Evolutionary conservation across 129 eudicot species (phyloP), one percentile per base, ranked within the genome.

Genomic region (Scalesia atractyloides): DNA sequence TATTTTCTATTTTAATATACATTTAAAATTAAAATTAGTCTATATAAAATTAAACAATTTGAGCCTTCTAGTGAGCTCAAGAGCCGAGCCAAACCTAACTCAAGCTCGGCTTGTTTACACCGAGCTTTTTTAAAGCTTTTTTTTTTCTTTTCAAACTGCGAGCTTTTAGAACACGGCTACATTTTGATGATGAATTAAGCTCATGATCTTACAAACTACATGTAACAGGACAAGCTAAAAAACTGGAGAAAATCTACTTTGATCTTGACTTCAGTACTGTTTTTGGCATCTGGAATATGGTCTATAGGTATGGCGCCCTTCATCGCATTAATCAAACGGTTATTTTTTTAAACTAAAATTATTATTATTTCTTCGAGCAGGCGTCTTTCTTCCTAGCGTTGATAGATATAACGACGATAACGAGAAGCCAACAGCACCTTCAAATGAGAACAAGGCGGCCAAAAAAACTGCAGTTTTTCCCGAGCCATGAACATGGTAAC

Each of bases 181-280:
- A 30, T 30, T 30, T 65, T 50, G 26, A 49, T n/a, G 73, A 53
- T 34, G 8, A 12, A 16, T 53, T 36, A 19, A 50, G 47, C 48
- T 50, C 30, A 9, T 37, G 46, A 41, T 60, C 74, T 73, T 53
- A 30, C 36, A 12, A 48, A n/a, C 44, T 30, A 61, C 30, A 20
- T 54, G 44, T 66, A 69, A 37, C 95, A 92, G 98, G 98, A 92
- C 76, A 77, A 65, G n/a, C 30, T 92, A 4, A 54, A 82, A 61
- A 90, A 87, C 74, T 92, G 98, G 98, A 92, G 98, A 84, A 79
- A 53, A 33, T 83, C 96, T 54, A 82, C 92, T 67, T 78, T 92
- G 69, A 78, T 76, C 62, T 63, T 92, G 77, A 89, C 90, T 18
- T 80, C 98, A 10, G 51, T 89, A 66, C 78, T 92, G 44, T 92